These are phyloP conservation scores for Fusarium hostae DNA, from an alignment of 2,329 filamentous ascomycete genomes.

Conservation along the genomic window DNA sequence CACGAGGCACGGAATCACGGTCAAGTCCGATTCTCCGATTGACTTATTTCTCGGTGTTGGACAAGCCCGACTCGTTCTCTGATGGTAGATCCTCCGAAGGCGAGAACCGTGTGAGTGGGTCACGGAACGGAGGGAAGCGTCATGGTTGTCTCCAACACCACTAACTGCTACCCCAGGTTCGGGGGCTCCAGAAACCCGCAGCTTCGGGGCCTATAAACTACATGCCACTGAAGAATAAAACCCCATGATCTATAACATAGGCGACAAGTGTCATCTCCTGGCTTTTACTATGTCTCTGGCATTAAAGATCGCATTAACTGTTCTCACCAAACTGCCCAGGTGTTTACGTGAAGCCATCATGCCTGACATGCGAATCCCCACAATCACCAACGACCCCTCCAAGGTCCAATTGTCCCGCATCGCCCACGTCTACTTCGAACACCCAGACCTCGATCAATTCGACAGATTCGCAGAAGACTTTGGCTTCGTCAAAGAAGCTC, in stretches of 20 bases:
- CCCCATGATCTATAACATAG: fast-evolving
- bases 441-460: neutral
- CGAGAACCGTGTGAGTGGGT: neutral
- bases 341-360: neutral
- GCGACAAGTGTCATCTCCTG: too few species aligned
- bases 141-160: too few species aligned
- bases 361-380: neutral
- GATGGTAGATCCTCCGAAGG: neutral
- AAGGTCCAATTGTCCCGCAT: neutral
- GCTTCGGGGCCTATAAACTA: neutral
- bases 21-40: neutral
- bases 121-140: neutral
- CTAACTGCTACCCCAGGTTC: neutral
- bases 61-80: neutral
- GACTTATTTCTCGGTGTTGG: neutral
- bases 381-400: neutral
- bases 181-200: neutral
- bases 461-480: neutral
- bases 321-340: neutral
- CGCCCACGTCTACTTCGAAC: neutral
- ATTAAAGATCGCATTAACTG: neutral
- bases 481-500: neutral
- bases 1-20: neutral
- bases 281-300: neutral
- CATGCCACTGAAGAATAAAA: neutral